phyloP scores from a whole-genome alignment of 1,284 basidiomycete genomes.

The Trichosporon coremiiforme region DNA sequence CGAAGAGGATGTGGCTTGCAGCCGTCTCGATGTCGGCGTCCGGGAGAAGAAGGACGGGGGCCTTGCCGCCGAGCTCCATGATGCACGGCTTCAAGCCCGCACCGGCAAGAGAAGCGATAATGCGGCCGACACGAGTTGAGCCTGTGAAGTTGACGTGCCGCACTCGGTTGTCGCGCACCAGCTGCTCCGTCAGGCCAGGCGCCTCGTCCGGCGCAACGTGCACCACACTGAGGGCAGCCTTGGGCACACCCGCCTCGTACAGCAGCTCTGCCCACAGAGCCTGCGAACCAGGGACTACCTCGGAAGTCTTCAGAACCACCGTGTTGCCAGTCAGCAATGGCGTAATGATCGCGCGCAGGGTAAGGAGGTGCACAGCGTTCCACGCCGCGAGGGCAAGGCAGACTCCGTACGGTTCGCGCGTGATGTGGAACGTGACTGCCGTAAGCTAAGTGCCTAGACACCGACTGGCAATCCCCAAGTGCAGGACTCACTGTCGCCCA shows the following conservation, averaged over 20 bases:
- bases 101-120: constrained; percentile 51
- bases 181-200: constrained; percentile 59
- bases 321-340: constrained; percentile 68
- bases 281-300: constrained; percentile 62
- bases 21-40: constrained; percentile 66
- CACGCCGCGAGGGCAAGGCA: constrained; percentile 38
- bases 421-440: constrained; percentile 21
- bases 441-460: neutral
- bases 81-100: constrained; percentile 55
- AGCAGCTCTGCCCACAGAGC: constrained; percentile 59
- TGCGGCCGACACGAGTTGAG: constrained; percentile 56
- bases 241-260: constrained; percentile 63
- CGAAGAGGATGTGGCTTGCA: constrained; percentile 61
- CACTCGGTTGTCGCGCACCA: constrained; percentile 63
- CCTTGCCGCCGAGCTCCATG: constrained; percentile 59
- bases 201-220: constrained; percentile 61
- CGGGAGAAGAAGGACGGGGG: constrained; percentile 60
- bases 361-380: constrained; percentile 39
- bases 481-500: constrained; percentile 23
- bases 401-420: constrained; percentile 37
- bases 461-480: too few species aligned
- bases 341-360: constrained; percentile 59
- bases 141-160: constrained; percentile 58
- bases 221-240: constrained; percentile 64
- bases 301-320: constrained; percentile 65